Percentiles rank a stretch among this genome's conserved stretches.
phyloP scores from a whole-genome alignment of 1,284 basidiomycete species.

The Stygiomarasmius scandens region DNA sequence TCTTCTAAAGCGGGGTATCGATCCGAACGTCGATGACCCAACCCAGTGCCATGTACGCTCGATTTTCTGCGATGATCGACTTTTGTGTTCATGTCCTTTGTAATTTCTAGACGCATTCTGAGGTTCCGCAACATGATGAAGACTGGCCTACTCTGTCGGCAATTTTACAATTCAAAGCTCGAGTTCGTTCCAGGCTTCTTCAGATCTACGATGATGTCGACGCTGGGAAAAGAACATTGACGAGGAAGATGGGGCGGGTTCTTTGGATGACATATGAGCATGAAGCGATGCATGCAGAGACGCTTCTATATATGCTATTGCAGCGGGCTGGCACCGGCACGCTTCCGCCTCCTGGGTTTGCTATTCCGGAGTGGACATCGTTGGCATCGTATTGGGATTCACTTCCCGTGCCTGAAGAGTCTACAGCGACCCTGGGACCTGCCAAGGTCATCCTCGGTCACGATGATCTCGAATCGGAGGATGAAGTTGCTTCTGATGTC shows the following conservation, averaged over 20 bases:
- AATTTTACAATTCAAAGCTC: slow-evolving; percentile 80
- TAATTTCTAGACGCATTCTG: slow-evolving; percentile 76
- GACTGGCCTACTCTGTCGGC: slow-evolving; percentile 84
- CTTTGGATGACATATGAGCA: slow-evolving; percentile 92
- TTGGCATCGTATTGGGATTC: slow-evolving; percentile 54
- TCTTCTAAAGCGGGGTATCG: slow-evolving; percentile 82
- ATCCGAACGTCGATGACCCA: slow-evolving; percentile 91
- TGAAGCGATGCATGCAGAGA: slow-evolving; percentile 87
- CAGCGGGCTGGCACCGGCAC: slow-evolving; percentile 80
- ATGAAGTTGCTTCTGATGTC: slow-evolving; percentile 46
- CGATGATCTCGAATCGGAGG: slow-evolving; percentile 80
- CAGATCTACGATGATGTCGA: slow-evolving; percentile 76
- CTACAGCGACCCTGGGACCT: slow-evolving; percentile 62
- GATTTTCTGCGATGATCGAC: background rate
- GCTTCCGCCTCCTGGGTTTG: slow-evolving; percentile 77
- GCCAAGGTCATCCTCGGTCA: slow-evolving; percentile 76
- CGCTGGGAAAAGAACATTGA: slow-evolving; percentile 57
- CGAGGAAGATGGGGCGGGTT: slow-evolving; percentile 74
- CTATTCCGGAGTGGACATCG: slow-evolving; percentile 52
- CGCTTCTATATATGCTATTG: slow-evolving; percentile 91
- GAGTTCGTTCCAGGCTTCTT: slow-evolving; percentile 73
- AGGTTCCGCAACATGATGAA: slow-evolving; percentile 78
- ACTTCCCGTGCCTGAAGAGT: slow-evolving; percentile 42
- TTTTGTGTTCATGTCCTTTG: background rate
- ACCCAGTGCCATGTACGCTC: slow-evolving; percentile 75